Conservation (phyloP, 441 rosid species). For the Pelargonium myrrhifolium region DNA sequence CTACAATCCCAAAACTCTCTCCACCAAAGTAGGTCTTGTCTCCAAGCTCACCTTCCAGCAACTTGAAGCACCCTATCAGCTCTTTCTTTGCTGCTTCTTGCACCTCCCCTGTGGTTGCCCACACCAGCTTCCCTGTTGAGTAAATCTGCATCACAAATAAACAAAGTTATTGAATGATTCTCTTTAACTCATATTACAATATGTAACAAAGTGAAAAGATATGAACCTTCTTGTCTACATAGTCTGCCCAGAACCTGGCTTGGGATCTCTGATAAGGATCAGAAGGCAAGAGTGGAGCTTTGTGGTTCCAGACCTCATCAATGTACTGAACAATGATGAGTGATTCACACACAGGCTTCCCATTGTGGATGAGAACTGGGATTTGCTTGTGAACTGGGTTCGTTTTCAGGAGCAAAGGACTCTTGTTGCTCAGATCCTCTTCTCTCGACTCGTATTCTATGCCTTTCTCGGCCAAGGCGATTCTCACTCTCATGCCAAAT, state of each 20-base stretch:
- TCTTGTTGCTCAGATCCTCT: conserved; percentile 20
- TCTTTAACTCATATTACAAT: too few species aligned
- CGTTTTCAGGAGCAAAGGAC: conserved; percentile 18
- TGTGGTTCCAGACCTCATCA: conserved; percentile 24
- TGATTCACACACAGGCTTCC: conserved; percentile 24
- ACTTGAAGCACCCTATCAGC: not conserved
- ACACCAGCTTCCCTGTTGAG: not conserved
- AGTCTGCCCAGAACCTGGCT: conserved; percentile 26
- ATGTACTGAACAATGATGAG: conserved; percentile 19
- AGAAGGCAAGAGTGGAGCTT: conserved; percentile 21
- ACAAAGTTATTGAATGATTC: not conserved
- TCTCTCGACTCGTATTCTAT: not conserved
- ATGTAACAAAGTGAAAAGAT: not conserved
- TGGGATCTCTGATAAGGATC: conserved; percentile 23
- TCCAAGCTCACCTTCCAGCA: not conserved
- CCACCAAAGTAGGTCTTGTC: conserved; percentile 14
- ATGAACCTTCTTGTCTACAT: conserved; percentile 21
- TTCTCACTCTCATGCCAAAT: not conserved
- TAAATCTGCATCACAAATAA: not conserved
- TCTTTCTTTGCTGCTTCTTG: conserved; percentile 8
- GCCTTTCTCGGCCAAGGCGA: not conserved
- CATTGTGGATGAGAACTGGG: conserved; percentile 28
- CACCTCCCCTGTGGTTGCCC: not conserved
- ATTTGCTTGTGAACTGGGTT: conserved; percentile 26
- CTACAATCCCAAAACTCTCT: conserved; percentile 15